Evolutionary conservation across 2,329 filamentous ascomycete genomes (phyloP).

Genomic region (Alternaria sp.): DNA sequence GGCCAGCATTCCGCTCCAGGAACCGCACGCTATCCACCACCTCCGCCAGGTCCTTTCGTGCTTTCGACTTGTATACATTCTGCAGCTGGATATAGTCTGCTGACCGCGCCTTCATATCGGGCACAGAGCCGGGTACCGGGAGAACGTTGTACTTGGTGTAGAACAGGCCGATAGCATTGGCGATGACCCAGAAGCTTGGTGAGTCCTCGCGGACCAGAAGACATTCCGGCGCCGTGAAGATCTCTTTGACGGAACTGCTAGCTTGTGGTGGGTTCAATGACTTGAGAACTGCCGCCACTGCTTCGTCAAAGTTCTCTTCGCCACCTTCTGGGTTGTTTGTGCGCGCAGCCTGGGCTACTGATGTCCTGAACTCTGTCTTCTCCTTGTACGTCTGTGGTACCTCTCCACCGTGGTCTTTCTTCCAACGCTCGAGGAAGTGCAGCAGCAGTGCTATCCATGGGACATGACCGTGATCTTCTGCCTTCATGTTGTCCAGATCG

Average conservation of each 20-base stretch:
- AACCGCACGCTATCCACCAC: conserved; percentile 70
- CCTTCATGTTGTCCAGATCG: conserved; percentile 71
- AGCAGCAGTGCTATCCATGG: conserved; percentile 85
- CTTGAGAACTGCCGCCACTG: conserved; percentile 84
- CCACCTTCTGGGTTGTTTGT: conserved; percentile 79
- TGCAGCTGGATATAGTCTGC: conserved; percentile 88
- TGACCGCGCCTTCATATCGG: conserved; percentile 97
- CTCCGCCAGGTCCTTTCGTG: conserved; percentile 76
- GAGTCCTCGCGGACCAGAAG: conserved; percentile 54
- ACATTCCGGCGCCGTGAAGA: conserved; percentile 75
- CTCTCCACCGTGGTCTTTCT: conserved; percentile 68
- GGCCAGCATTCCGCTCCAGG: conserved; percentile 59
- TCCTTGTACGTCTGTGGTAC: conserved; percentile 79
- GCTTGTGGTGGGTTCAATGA: conserved; percentile 74
- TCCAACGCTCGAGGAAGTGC: conserved; percentile 84
- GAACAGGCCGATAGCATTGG: conserved; percentile 78
- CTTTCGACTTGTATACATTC: conserved; percentile 90
- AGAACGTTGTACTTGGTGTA: conserved; percentile 74
- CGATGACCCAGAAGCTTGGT: conserved; percentile 87
- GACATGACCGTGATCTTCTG: conserved; percentile 88
- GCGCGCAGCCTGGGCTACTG: conserved; percentile 71
- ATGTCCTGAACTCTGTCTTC: conserved; percentile 79
- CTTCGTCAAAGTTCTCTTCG: conserved; percentile 98
- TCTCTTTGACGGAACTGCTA: conserved; percentile 72
- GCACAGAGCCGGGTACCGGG: conserved; percentile 83